Conservation (phyloP, 78 protist genomes). For the Chrysochromulina parva region DNA sequence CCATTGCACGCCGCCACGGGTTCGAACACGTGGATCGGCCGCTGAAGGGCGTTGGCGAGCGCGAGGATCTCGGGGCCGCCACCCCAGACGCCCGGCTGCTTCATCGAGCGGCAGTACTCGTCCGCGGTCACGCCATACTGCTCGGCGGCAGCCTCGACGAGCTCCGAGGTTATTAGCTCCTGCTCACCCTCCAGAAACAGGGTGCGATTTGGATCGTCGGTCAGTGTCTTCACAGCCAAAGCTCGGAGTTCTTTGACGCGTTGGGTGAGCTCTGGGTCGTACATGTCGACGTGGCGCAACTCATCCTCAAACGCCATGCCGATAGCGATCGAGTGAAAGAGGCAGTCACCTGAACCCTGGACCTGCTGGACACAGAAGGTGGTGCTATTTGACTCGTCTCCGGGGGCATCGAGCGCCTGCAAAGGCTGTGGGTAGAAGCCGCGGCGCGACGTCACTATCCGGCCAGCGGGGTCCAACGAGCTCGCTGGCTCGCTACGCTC, state of each 20-base stretch:
- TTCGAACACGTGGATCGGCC: slow-evolving; percentile 16
- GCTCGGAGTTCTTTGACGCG: neutral
- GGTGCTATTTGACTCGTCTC: neutral
- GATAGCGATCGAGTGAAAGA: slow-evolving; percentile 14
- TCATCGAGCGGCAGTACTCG: neutral
- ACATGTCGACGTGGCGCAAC: neutral
- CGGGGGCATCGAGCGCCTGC: neutral
- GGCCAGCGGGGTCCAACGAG: neutral
- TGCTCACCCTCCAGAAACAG: neutral
- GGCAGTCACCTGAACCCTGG: slow-evolving; percentile 19
- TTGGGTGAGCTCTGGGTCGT: neutral
- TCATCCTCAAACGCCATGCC: neutral
- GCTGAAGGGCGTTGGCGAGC: neutral
- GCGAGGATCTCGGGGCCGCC: slow-evolving; percentile 33
- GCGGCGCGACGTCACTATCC: neutral
- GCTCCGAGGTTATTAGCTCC: neutral
- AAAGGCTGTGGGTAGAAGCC: neutral
- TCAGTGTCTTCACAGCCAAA: slow-evolving; percentile 8
- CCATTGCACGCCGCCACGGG: slow-evolving; percentile 10
- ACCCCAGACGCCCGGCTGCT: neutral
- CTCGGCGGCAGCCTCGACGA: neutral
- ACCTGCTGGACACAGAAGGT: slow-evolving; percentile 21
- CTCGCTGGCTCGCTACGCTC: neutral
- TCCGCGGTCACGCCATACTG: neutral
- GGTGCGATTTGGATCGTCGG: neutral